Base-by-base conservation (phyloP, 345 rosid species). In the Arabis hirsuta region DNA sequence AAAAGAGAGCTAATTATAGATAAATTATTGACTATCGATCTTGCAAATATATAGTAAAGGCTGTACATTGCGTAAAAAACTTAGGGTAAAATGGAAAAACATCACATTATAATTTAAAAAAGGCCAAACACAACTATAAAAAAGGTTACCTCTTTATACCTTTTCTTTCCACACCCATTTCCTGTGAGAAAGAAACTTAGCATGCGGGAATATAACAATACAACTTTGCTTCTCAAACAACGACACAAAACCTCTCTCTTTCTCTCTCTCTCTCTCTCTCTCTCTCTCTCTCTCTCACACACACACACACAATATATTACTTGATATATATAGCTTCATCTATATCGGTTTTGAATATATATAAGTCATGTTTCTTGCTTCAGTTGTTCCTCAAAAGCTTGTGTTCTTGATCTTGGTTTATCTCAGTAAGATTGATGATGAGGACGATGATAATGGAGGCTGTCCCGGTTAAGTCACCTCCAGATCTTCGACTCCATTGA, bases 191-290 rank as follows among this genome's bases (percentile, higher is more conserved):
- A 55, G 75, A 70, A 63, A 70, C 55, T 48, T 69, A 0, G 79
- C 79, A 76, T 76, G 79, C 79, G 76, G 75, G 76, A 70, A 76
- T 76, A 55, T 63, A 76, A 67, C 78, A 10, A 76, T 63, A 70
- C 75, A 47, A 55, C 55, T 47, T 76, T 76, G 79, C 71, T 63
- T 76, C 79, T 48, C 53, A 8, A 63, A 76, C 79, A 76, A 62
- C 34, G 55, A 76, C 79, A 76, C 32, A 62, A 31, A 48, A 54
- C 60, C 70, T 70, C 32, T 70, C 71, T 69, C 55, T 69, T 46
- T 46, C 12, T 22, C 34, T 10, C 68, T 45, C 58, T 22, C 24
- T 22, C 24, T 22, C 24, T 22, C 24, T 22, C 24, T 22, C 24
- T 22, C 24, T 22, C 24, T 22, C 24, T 22, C 24, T 22, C 22